These are phyloP conservation scores for Pestalotiopsis sp. DNA, from an alignment of 2,329 filamentous ascomycete species.

Conservation along the genomic window DNA sequence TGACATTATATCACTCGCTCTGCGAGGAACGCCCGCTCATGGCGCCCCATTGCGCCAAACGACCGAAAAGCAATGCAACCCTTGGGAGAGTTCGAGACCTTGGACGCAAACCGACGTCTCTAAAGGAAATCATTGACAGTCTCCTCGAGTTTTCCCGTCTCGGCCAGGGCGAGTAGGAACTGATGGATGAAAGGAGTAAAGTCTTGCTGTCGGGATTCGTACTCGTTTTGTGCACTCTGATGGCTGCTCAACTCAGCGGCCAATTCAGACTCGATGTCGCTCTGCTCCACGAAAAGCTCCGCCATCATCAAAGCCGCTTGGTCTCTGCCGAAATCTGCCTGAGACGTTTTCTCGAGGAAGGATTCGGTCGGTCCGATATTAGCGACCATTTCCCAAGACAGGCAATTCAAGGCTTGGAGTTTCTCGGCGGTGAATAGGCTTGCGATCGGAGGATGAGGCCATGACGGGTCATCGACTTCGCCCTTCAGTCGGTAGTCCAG, in stretches of 20 bases:
- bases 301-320: slow-evolving; percentile 38
- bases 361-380: slow-evolving; percentile 3
- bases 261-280: slow-evolving; percentile 45
- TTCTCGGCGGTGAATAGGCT: slow-evolving; percentile 17
- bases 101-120: neutral
- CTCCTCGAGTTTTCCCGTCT: neutral
- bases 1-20: neutral
- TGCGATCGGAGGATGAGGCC: slow-evolving; percentile 17
- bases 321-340: slow-evolving; percentile 13
- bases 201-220: slow-evolving; percentile 35
- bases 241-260: slow-evolving; percentile 47
- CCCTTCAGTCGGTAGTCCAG: slow-evolving; percentile 18
- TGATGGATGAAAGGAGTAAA: slow-evolving; percentile 9
- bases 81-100: neutral
- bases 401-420: slow-evolving; percentile 15
- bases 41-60: neutral
- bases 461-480: slow-evolving; percentile 39
- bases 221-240: slow-evolving; percentile 49
- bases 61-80: neutral
- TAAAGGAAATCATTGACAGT: slow-evolving; percentile 1
- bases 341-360: slow-evolving; percentile 8
- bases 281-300: slow-evolving; percentile 42
- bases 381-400: slow-evolving; percentile 6
- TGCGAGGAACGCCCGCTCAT: neutral
- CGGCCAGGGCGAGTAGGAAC: slow-evolving; percentile 4